phyloP scores from a whole-genome alignment of 768 basidiomycete species.

The Auricularia cornea region DNA sequence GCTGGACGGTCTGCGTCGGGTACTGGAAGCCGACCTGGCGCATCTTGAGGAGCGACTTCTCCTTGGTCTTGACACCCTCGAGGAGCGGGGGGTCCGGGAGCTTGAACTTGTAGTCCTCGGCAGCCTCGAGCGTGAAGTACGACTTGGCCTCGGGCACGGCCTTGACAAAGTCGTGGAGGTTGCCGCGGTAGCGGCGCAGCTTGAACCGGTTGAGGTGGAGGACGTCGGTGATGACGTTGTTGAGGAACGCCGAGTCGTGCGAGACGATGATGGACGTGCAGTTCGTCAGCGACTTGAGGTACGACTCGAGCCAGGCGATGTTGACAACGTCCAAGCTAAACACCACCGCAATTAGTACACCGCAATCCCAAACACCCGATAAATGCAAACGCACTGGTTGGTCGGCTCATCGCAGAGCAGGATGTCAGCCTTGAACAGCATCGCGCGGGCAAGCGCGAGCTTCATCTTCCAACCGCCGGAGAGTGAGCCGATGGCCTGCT shows the following conservation, averaged over 20 bases:
- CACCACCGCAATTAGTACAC: not conserved
- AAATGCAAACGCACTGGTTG: conserved; percentile 45
- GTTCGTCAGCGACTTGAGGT: conserved; percentile 75
- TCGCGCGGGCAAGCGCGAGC: conserved; percentile 91
- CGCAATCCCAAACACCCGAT: not conserved
- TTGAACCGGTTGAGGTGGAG: conserved; percentile 99
- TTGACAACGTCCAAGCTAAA: conserved; percentile 81
- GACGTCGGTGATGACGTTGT: conserved; percentile 96
- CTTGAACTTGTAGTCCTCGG: conserved; percentile 98
- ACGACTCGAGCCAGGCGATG: conserved; percentile 94
- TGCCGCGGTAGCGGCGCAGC: conserved; percentile 89
- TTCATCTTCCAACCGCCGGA: conserved; percentile 99
- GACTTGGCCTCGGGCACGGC: conserved; percentile 95
- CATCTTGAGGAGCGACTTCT: conserved; percentile 96
- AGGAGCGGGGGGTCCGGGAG: conserved; percentile 94
- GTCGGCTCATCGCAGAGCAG: conserved; percentile 94
- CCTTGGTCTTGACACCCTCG: conserved; percentile 99
- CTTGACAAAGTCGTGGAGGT: conserved; percentile 90
- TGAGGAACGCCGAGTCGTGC: conserved; percentile 95
- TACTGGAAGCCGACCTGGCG: conserved; percentile 97
- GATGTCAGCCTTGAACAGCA: conserved; percentile 98
- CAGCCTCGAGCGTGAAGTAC: conserved; percentile 93
- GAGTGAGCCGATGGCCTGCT: conserved; percentile 74
- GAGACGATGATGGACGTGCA: conserved; percentile 99
- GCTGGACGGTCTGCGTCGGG: conserved; percentile 75